A percentile compares a stretch with the other conserved stretches of the same genome.
Conservation (phyloP, 2,329 filamentous ascomycete species). For the Ilyonectria mors-panacis region DNA sequence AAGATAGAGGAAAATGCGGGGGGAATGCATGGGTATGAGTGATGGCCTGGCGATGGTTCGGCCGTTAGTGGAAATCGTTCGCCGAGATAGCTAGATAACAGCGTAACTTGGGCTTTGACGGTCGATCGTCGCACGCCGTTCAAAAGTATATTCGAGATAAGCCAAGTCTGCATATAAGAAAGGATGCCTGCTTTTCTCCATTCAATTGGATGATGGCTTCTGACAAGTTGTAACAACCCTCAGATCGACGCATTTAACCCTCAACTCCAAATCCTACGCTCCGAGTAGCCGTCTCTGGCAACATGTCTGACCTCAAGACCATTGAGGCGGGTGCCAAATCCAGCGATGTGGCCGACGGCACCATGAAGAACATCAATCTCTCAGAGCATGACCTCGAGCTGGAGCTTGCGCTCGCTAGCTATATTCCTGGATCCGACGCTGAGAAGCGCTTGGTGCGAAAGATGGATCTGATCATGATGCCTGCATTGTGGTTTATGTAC, state of each 20-base stretch:
- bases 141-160: not conserved
- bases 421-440: constrained; percentile 44
- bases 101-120: not conserved
- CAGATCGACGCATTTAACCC: not conserved
- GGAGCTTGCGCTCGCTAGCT: constrained; percentile 45
- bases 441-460: constrained; percentile 47
- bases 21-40: not conserved
- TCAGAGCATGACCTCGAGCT: constrained; percentile 41
- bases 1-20: constrained; percentile 3
- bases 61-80: not conserved
- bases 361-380: constrained; percentile 26
- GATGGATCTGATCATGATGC: constrained; percentile 57
- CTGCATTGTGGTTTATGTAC: constrained; percentile 69
- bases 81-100: not conserved
- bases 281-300: not conserved
- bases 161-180: not conserved
- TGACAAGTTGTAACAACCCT: not conserved
- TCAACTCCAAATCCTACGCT: not conserved
- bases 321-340: constrained; percentile 8
- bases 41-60: not conserved
- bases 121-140: not conserved
- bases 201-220: not conserved
- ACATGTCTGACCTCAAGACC: constrained; percentile 16
- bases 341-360: constrained; percentile 21
- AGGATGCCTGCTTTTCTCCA: not conserved